These are phyloP conservation scores for Rubia tinctorum DNA, from an alignment of 305 asterid genomes.

Conservation along the genomic window DNA sequence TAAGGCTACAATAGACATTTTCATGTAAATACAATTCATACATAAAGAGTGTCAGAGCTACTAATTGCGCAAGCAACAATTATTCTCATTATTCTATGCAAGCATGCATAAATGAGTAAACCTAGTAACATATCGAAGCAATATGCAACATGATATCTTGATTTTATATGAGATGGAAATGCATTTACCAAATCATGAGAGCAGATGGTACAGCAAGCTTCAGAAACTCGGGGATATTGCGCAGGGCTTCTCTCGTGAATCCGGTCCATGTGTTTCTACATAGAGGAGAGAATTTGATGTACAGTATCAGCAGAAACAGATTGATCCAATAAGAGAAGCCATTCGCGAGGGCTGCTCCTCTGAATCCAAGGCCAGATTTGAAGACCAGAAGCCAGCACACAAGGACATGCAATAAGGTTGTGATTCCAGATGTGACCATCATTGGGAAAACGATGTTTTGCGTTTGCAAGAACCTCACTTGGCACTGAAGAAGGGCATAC, in stretches of 20 bases:
- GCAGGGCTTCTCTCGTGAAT: conserved; percentile 55
- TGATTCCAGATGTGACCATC: conserved; percentile 66
- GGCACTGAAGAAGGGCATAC: conserved; percentile 66
- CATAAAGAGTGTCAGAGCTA: no score
- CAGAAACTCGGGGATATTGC: conserved; percentile 37
- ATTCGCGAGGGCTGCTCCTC: conserved; percentile 71
- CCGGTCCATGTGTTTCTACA: conserved; percentile 73
- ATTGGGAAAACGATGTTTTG: conserved; percentile 70
- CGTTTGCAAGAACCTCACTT: conserved; percentile 62
- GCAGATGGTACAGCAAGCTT: conserved; percentile 83
- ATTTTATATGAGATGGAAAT: neutral
- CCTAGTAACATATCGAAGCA: no score
- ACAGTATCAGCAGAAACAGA: conserved; percentile 39
- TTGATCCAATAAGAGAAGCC: conserved; percentile 65
- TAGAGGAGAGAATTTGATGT: conserved; percentile 51
- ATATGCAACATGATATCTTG: neutral
- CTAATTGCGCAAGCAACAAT: no score
- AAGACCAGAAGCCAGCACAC: conserved; percentile 67
- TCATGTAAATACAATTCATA: no score
- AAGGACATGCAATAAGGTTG: conserved; percentile 45
- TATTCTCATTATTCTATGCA: no score
- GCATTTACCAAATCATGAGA: conserved; percentile 64
- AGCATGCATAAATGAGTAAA: no score
- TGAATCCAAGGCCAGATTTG: conserved; percentile 59
- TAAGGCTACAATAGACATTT: no score